Percentiles rank a stretch among this genome's conserved stretches.
phyloP scores from a whole-genome alignment of 129 eudicot species.

The Calendula officinalis region DNA sequence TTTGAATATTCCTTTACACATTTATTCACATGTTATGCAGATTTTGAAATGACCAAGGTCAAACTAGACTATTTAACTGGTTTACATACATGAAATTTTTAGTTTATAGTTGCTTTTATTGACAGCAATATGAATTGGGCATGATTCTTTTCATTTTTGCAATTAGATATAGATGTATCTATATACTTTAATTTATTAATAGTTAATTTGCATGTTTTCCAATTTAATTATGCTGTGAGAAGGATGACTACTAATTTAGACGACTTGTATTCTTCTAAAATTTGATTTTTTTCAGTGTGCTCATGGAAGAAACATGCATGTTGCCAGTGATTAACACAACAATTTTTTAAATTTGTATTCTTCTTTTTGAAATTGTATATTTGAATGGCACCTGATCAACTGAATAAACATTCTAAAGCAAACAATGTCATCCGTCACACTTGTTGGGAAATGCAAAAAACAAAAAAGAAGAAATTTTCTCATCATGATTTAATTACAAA shows the following conservation, averaged over 20 bases:
- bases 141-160: neutral
- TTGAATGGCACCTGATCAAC: slow-evolving; percentile 86
- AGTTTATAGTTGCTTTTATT: neutral
- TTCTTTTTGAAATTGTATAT: slow-evolving; percentile 14
- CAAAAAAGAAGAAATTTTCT: slow-evolving; percentile 51
- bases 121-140: neutral
- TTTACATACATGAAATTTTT: neutral
- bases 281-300: slow-evolving; percentile 27
- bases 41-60: slow-evolving; percentile 14
- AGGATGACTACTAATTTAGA: slow-evolving; percentile 9
- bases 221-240: neutral
- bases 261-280: neutral
- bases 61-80: no score
- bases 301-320: slow-evolving; percentile 21
- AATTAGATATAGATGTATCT: neutral
- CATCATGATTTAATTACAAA: slow-evolving; percentile 46
- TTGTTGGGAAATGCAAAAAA: slow-evolving; percentile 42
- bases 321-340: slow-evolving; percentile 27
- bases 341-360: slow-evolving; percentile 20
- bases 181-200: no score
- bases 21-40: slow-evolving; percentile 25
- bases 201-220: neutral
- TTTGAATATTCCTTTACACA: slow-evolving; percentile 16
- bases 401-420: slow-evolving; percentile 47
- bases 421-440: slow-evolving; percentile 39